Evolutionary conservation across 768 basidiomycete genomes (phyloP), one percentile per base, ranked within the genome.

Genomic region (Rhodosporidiobolus odoratus): DNA sequence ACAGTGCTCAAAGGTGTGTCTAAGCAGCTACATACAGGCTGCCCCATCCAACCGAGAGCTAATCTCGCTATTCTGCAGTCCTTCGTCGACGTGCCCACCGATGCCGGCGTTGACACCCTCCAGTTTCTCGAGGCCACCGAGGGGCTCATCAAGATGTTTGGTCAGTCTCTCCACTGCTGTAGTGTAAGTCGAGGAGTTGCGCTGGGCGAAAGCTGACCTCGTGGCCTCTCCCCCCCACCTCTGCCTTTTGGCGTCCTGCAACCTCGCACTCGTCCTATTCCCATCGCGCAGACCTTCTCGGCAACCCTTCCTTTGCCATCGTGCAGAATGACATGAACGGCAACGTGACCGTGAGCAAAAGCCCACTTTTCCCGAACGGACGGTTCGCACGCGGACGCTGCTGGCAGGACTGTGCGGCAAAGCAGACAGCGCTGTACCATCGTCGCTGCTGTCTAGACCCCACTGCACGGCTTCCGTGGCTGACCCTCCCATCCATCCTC

Each of bases 91-190:
- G 95, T 98, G 48, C 85, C 88, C 38, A 90, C 88, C 65, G 87
- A 91, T 75, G 85, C 84, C 76, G 95, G 95, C 70, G 86, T 98
- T 78, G 88, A 98, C 79, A 98, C 96, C 23, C 79, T 86, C 54
- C 82, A 84, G 58, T 99, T 98, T 82, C 84, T 94, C 75, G 88
- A 95, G 76, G 96, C 95, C 13, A 83, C 90, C 2, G 84, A 89
- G 66, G 95, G 92, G 47, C 84, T 99, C 56, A 89, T 93, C 69
- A 87, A 88, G 66, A 82, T 98, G 76, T 96, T 99, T 79, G 92
- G 95, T 96, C 75, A 67, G 85, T 74, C 17, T n/a, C 43, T 34
- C 4, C 79, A 38, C 47, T 13, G 32, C 10, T 27, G 21, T 48
- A 50, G 38, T 21, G 3, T 35, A n/a, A 7, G 47, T 21, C 27